Conservation (phyloP, 345 rosid species). For the Anastatica hierochuntica region DNA sequence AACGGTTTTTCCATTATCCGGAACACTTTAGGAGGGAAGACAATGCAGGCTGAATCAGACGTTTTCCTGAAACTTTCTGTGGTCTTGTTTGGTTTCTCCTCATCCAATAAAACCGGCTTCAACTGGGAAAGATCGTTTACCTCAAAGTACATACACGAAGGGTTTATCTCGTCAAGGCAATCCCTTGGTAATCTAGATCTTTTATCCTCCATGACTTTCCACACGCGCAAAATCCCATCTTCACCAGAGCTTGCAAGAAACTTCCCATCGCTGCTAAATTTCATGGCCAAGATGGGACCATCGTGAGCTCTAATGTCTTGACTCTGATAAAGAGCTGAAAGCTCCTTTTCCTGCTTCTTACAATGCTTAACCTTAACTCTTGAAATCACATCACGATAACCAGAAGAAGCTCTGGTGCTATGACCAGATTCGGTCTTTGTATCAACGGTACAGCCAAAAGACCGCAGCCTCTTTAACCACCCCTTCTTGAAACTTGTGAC, state of each 20-base stretch:
- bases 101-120: conserved; percentile 47
- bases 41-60: conserved; percentile 64
- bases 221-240: conserved; percentile 54
- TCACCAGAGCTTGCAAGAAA: conserved; percentile 76
- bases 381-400: too few relatives aligned
- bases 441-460: conserved; percentile 46
- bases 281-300: conserved; percentile 63
- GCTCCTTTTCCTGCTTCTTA: conserved; percentile 53
- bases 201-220: conserved; percentile 65
- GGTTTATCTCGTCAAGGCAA: conserved; percentile 45
- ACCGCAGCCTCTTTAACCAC: conserved; percentile 58
- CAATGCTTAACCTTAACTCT: conserved; percentile 63
- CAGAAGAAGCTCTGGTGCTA: conserved; percentile 21
- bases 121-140: conserved; percentile 60
- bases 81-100: conserved; percentile 37
- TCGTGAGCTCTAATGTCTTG: conserved; percentile 70
- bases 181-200: conserved; percentile 38
- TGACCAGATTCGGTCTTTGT: conserved; percentile 27
- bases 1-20: conserved; percentile 63
- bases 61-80: conserved; percentile 47
- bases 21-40: conserved; percentile 67
- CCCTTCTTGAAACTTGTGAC: conserved; percentile 36
- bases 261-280: conserved; percentile 68
- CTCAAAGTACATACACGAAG: conserved; percentile 59
- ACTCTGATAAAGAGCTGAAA: conserved; percentile 63